Percentiles rank a stretch among this genome's conserved stretches.
Conservation (phyloP, 352 stramenopile species). For the Globisporangium alternatum region DNA sequence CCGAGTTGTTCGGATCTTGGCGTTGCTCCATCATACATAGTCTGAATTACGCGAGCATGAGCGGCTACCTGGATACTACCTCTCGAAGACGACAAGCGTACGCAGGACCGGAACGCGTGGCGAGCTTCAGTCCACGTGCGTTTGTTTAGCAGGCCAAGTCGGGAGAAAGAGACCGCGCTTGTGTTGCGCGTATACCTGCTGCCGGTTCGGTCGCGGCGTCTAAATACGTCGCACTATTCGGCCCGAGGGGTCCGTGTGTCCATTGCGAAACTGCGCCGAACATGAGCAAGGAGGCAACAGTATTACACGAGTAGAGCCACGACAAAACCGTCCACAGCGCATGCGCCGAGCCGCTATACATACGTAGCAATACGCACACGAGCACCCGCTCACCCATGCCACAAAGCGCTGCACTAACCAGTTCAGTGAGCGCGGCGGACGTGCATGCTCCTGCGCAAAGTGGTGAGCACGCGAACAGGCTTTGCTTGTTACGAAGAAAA, state of each 20-base stretch:
- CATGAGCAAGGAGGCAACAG: background rate
- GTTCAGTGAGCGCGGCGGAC: background rate
- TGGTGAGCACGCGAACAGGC: background rate
- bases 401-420: background rate
- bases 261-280: background rate
- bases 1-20: background rate
- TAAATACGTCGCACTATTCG: background rate
- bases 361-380: background rate
- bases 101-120: background rate
- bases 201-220: background rate
- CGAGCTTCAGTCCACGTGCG: background rate
- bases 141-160: background rate
- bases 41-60: background rate
- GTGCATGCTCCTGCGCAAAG: background rate
- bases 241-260: background rate
- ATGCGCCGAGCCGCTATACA: background rate
- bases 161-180: background rate
- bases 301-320: background rate
- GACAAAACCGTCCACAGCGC: background rate
- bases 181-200: background rate
- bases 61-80: background rate
- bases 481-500: background rate
- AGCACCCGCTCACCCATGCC: background rate
- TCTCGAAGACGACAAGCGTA: background rate
- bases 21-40: conserved; percentile 10